Conservation (phyloP, 2,329 filamentous ascomycete genomes). For the Elsinoe australis region DNA sequence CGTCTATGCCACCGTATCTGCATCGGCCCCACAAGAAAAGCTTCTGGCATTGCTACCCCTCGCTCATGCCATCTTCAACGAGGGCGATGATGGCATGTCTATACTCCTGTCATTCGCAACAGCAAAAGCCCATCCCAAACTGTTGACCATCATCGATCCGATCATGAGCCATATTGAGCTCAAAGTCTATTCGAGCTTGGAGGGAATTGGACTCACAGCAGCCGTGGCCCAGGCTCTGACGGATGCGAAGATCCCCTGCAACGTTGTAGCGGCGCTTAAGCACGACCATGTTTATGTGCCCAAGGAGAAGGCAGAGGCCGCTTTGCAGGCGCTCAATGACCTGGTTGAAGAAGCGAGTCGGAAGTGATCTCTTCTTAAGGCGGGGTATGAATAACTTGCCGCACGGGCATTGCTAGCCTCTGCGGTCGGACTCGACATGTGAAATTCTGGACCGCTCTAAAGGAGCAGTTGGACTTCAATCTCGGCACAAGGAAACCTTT, state of each 20-base stretch:
- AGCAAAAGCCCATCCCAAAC: background rate
- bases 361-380: too few species aligned
- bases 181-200: background rate
- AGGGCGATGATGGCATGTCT: background rate
- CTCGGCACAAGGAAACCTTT: too few species aligned
- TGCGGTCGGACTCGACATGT: too few species aligned
- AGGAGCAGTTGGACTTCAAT: too few species aligned
- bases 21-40: too few species aligned
- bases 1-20: background rate
- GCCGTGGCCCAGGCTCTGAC: background rate
- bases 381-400: too few species aligned
- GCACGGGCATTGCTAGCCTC: too few species aligned
- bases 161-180: background rate
- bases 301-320: background rate
- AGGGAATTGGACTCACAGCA: background rate
- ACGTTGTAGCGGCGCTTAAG: background rate
- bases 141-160: background rate
- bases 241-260: background rate
- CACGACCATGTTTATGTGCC: background rate
- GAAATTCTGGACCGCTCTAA: too few species aligned
- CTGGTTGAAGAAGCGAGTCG: background rate
- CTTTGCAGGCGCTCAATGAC: background rate
- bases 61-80: background rate
- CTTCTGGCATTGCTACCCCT: background rate
- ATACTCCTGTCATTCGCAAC: background rate